phyloP scores from a whole-genome alignment of 169 alveolate genomes.

The Hammondia hammondi region DNA sequence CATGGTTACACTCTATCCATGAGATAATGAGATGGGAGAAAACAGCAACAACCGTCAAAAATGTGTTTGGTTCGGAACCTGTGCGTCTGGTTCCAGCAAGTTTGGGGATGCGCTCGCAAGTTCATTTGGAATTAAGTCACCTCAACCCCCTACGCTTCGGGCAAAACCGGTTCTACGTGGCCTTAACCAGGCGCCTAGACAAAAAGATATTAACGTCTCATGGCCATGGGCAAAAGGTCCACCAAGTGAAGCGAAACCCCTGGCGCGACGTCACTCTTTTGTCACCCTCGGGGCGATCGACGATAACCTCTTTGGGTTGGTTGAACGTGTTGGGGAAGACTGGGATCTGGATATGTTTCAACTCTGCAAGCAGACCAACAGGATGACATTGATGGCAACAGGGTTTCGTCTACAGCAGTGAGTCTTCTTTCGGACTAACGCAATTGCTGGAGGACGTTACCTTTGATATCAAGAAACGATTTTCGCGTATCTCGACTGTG shows the following conservation, averaged over 20 bases:
- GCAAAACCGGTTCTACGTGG: neutral
- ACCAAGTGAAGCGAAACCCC: neutral
- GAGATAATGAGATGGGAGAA: no score
- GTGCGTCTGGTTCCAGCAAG: neutral
- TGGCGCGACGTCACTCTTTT: neutral
- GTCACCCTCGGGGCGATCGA: neutral
- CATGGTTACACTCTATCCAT: no score
- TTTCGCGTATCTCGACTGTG: neutral
- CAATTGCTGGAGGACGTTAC: no score
- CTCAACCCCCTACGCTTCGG: neutral
- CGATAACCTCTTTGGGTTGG: neutral
- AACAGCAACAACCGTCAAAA: no score
- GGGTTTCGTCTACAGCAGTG: neutral
- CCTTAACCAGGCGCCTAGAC: neutral
- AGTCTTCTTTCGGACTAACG: neutral
- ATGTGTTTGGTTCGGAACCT: no score
- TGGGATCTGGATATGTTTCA: neutral
- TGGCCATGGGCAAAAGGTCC: neutral
- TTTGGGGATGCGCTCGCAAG: slow-evolving; percentile 7
- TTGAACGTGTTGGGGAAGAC: neutral
- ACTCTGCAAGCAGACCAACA: neutral
- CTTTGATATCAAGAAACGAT: neutral
- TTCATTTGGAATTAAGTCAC: neutral
- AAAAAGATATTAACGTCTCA: neutral
- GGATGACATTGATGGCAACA: slow-evolving; percentile 20